phyloP scores from a whole-genome alignment of 139 green algal species.

The Microglena sp. region DNA sequence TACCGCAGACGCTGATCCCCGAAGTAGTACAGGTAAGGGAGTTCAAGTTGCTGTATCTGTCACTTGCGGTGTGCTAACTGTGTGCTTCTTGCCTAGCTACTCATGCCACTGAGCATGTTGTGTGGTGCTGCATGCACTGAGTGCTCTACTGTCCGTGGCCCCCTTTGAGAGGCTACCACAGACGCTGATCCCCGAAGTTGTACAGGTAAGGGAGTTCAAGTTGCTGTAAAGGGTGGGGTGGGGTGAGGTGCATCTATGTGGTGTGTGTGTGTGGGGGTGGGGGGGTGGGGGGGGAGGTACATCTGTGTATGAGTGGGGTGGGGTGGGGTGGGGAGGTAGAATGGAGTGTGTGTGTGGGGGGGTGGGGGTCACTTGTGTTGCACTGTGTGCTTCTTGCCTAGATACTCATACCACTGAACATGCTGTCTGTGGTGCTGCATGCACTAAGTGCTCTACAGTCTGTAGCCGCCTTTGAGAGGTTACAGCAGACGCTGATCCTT shows the following conservation, averaged over 20 bases:
- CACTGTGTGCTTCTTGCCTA: neutral
- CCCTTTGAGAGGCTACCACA: slow-evolving; percentile 45
- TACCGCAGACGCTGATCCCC: slow-evolving; percentile 39
- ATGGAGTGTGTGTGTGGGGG: too few species aligned
- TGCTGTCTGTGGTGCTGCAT: slow-evolving; percentile 26
- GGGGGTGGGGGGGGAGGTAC: too few species aligned
- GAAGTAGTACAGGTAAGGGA: slow-evolving; percentile 1
- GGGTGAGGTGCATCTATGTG: too few species aligned
- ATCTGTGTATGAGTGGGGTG: too few species aligned
- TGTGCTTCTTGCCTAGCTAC: neutral
- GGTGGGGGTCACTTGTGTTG: too few species aligned
- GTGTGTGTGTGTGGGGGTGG: too few species aligned
- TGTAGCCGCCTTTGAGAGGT: slow-evolving; percentile 39
- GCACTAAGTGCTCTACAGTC: slow-evolving; percentile 36
- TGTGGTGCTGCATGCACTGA: neutral
- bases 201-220: neutral
- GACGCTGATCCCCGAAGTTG: slow-evolving; percentile 25
- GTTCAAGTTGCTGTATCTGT: too few species aligned
- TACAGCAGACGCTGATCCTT: slow-evolving; percentile 38
- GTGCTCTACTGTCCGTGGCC: neutral
- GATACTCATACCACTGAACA: neutral
- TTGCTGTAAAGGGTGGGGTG: too few species aligned
- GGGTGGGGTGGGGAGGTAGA: too few species aligned
- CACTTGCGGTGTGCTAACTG: neutral
- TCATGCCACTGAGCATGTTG: neutral